Conservation (phyloP, 2,329 filamentous ascomycete species). For the Fusarium albidum region DNA sequence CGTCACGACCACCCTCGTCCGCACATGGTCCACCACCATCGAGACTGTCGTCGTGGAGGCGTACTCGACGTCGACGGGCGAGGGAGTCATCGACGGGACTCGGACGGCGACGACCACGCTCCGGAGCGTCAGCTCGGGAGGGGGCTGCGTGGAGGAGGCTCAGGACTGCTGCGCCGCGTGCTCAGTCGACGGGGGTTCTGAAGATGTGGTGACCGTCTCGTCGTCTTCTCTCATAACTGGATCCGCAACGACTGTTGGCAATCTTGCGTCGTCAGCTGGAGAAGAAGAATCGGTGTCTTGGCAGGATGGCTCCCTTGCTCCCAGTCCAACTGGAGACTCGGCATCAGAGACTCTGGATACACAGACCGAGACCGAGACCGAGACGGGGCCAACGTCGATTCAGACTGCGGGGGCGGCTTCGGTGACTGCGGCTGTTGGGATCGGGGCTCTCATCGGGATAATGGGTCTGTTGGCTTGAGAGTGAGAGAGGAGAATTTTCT, state of each 20-base stretch:
- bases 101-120: slow-evolving; percentile 33
- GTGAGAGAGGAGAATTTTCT: neutral
- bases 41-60: slow-evolving; percentile 35
- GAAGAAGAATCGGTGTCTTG: slow-evolving; percentile 8
- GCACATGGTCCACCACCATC: slow-evolving; percentile 33
- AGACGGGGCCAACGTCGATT: slow-evolving; percentile 19
- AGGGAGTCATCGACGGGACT: slow-evolving; percentile 27
- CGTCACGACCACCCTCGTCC: slow-evolving; percentile 25
- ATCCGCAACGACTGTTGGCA: slow-evolving; percentile 17
- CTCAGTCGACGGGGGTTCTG: slow-evolving; percentile 2
- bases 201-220: neutral
- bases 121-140: slow-evolving; percentile 26
- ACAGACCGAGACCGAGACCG: neutral
- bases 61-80: slow-evolving; percentile 40
- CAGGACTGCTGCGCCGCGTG: slow-evolving; percentile 33
- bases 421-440: slow-evolving; percentile 32
- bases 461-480: slow-evolving; percentile 35
- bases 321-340: slow-evolving; percentile 8
- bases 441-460: slow-evolving; percentile 36
- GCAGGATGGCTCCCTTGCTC: slow-evolving; percentile 1
- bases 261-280: slow-evolving; percentile 26
- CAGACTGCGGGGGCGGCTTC: slow-evolving; percentile 35
- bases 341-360: slow-evolving; percentile 4
- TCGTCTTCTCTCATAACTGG: slow-evolving; percentile 8
- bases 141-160: slow-evolving; percentile 22